Evolutionary conservation across 2,329 filamentous ascomycete species (phyloP), one percentile per base, ranked within the genome.

Genomic region (Fusarium nematophilum): DNA sequence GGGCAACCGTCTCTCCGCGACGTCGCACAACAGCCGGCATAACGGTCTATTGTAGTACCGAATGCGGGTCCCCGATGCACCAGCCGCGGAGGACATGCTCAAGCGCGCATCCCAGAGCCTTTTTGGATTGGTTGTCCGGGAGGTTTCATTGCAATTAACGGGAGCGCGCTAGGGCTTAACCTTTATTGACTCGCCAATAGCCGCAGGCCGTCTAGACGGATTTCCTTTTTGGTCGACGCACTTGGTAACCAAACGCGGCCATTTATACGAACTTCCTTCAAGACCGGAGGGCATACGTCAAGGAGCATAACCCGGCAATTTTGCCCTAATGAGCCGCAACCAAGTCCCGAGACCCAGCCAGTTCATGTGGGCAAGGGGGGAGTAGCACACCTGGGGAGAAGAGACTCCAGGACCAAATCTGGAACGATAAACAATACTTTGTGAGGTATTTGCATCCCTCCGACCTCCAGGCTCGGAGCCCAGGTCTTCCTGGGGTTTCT

Each of bases 211-310:
- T 49, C 15, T 37, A 69, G 66, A 69, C 66, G 66, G 62, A 61
- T 69, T 69, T 69, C 66, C 62, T 48, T 33, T 67, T 69, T 49
- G 8, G 66, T 62, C 49, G 27, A 53, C 18, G 18, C 38, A 48
- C 45, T 50, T 18, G 39, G 39, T 37, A 36, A 39, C 21, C 48
- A 37, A 42, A 42, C 26, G 10, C 38, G 21, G 34, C 36, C 31
- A 43, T 47, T 31, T 53, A 53, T 53, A 51, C 54, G 46, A 45
- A 13, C 45, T 29, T 56, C 43, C 51, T 39, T 50, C 23, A 43
- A 59, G 43, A 58, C 63, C 62, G 52, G 40, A 49, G 50, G 53
- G 47, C 34, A 26, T 18, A 30, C 21, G 21, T 21, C 21, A 39
- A 48, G 29, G 31, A 55, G n/a, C 31, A 38, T 54, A 23, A 53